Base-by-base conservation (phyloP, 139 green algal species). In the Diplosphaera chodatii region DNA sequence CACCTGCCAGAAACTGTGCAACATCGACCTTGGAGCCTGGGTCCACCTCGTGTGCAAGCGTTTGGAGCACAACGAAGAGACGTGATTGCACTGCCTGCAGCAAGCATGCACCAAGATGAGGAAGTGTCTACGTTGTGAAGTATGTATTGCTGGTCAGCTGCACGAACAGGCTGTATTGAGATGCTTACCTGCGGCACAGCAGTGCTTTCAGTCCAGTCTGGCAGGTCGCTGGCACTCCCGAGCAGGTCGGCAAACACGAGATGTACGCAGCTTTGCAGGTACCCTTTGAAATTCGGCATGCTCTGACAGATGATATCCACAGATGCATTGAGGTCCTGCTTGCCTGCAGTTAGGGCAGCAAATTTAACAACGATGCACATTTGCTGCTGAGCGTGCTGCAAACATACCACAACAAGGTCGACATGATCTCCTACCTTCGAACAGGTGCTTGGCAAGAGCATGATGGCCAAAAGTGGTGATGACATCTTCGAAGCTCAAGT, bases 201-300 rank as follows among this genome's bases (percentile, higher is more conserved):
- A 18, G 25, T n/a, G 23, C 69, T 48, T 6, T 33, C 30, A 62
- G 33, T 32, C 64, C 79, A 77, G 21, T 77, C 70, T 22, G 66
- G 41, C 1, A 67, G 67, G 30, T 29, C 33, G 37, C 74, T 65
- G 27, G 70, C 78, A 27, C 70, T 70, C 5, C 29, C 20, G 27
- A 88, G 68, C 31, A 85, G 75, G 40, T 84, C 83, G n/a, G 34
- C 73, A 40, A 87, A 77, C 59, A 80, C 77, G 32, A 55, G 65
- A 22, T 73, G 67, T 69, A 83, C 73, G 68, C 71, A 73, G 67
- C 6, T 32, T 28, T 28, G 33, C 28, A 82, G 30, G 28, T 78
- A 76, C 25, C 59, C 28, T 13, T 83, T 63, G 72, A 87, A 86
- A 56, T 10, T 76, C 31, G 13, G 68, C 77, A 3, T 74, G 79